phyloP scores from a whole-genome alignment of 2,329 filamentous ascomycete genomes.

The Epichloe gansuensis region DNA sequence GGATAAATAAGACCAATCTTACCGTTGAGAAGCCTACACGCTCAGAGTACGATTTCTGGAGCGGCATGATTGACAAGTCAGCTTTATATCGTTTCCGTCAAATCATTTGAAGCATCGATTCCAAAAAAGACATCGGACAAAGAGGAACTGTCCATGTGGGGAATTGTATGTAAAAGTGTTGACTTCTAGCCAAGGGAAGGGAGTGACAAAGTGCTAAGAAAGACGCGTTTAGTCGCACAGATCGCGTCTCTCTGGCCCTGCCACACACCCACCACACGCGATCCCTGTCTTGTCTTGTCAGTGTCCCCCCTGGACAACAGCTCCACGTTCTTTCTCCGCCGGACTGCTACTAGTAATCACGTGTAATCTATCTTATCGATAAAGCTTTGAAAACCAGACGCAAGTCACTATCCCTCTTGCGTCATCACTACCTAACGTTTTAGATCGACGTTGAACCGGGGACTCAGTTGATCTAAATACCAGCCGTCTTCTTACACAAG shows the following conservation, averaged over 20 bases:
- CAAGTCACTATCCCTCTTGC: constrained; percentile 12
- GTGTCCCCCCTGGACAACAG: background rate
- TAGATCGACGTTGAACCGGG: background rate
- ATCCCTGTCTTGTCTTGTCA: background rate
- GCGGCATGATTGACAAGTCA: constrained; percentile 19
- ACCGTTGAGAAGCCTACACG: constrained; percentile 22
- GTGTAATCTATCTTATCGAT: background rate
- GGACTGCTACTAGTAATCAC: background rate
- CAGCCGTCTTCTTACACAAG: background rate
- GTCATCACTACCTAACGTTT: constrained; percentile 3
- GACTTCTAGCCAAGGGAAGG: background rate
- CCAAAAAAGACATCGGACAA: background rate
- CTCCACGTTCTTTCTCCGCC: background rate
- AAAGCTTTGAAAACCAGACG: background rate
- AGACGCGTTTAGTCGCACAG: constrained; percentile 4
- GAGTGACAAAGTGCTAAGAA: background rate
- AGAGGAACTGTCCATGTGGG: background rate
- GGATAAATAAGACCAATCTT: constrained; percentile 5
- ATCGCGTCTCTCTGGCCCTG: constrained; percentile 6
- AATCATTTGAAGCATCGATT: constrained; percentile 4
- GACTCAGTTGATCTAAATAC: background rate
- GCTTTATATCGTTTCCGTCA: constrained; percentile 5
- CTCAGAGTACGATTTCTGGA: constrained; percentile 31
- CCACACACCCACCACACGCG: constrained; percentile 1
- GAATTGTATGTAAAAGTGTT: constrained; percentile 2